Evolutionary conservation across 306 rosid species (phyloP), one percentile per base, ranked within the genome.

Genomic region (Fagus sylvatica): DNA sequence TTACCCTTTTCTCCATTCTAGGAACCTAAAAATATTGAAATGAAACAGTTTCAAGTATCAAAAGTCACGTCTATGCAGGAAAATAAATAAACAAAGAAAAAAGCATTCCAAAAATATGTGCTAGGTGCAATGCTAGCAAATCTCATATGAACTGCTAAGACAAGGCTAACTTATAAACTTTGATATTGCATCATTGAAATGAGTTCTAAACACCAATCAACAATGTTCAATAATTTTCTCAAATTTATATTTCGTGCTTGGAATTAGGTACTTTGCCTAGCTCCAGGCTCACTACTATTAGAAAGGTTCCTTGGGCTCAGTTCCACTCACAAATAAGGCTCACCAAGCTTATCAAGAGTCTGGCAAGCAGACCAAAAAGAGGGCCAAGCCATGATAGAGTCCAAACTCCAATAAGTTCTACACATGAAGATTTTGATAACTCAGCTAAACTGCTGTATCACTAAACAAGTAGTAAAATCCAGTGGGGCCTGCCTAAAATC

Each of bases 1-100:
- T 57, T 30, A 95, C 76, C 83, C 99, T 91, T 89, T 86, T 95
- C 43, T 95, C 99, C 87, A 91, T 88, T 78, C 90, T 82, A 73
- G 97, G 83, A 54, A 95, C 98, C 98, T 94, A 85, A 43, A 22
- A 53, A 6, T 76, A 30, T 40, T n/a, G 53, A 16, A 32, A 43
- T 22, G 39, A 65, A 39, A 34, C 17, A 2, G 69, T 64, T 36
- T 16, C 17, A 15, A 64, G 41, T 34, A 10, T 30, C 16, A 30
- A 0, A 59, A 59, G 32, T 59, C 2, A 2, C 7, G 4, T 28
- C 34, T 57, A 59, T 8, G 65, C 65, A 22, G 11, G 36, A 61
- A 33, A 39, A 65, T 30, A 16, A 19, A 46, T 37, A 40, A 71
- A n/a, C 61, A 62, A 34, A 40, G 32, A 10, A 56, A 60, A 56